A percentile compares a stretch with the other conserved stretches of the same genome.
phyloP scores from a whole-genome alignment of 2,329 filamentous ascomycete genomes.

The Xylariales sp. region DNA sequence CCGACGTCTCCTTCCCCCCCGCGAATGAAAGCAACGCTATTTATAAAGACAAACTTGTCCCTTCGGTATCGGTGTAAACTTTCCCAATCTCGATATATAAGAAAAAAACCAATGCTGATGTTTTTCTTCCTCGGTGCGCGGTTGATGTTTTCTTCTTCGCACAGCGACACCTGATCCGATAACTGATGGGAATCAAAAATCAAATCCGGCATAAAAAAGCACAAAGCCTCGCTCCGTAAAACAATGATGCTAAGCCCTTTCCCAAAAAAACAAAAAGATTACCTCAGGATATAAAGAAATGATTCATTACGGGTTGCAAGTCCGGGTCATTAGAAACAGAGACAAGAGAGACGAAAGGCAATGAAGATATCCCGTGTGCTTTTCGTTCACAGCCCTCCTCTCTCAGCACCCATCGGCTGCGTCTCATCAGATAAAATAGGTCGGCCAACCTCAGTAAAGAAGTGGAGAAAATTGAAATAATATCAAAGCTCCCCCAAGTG shows the following conservation, averaged over 20 bases:
- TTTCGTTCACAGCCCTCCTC: slow-evolving; percentile 28
- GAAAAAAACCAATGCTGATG: no score
- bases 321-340: slow-evolving; percentile 24
- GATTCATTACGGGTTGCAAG: slow-evolving; percentile 22
- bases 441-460: slow-evolving; percentile 46
- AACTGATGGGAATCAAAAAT: no score
- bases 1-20: slow-evolving; percentile 13
- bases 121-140: no score
- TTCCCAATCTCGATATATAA: slow-evolving; percentile 8
- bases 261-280: no score
- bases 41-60: slow-evolving; percentile 21
- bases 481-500: slow-evolving; percentile 43
- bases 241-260: slow-evolving; percentile 10
- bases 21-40: slow-evolving; percentile 19
- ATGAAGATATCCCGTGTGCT: slow-evolving; percentile 22
- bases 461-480: slow-evolving; percentile 38
- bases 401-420: slow-evolving; percentile 31
- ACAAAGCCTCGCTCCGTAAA: slow-evolving; percentile 13
- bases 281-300: no score
- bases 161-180: no score
- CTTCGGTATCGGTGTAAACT: slow-evolving; percentile 6
- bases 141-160: no score
- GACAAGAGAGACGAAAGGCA: slow-evolving; percentile 18
- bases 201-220: no score
- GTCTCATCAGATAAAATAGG: no score